Evolutionary conservation across 2,329 filamentous ascomycete genomes (phyloP), one percentile per base, ranked within the genome.

Genomic region (Escovopsis weberi): DNA sequence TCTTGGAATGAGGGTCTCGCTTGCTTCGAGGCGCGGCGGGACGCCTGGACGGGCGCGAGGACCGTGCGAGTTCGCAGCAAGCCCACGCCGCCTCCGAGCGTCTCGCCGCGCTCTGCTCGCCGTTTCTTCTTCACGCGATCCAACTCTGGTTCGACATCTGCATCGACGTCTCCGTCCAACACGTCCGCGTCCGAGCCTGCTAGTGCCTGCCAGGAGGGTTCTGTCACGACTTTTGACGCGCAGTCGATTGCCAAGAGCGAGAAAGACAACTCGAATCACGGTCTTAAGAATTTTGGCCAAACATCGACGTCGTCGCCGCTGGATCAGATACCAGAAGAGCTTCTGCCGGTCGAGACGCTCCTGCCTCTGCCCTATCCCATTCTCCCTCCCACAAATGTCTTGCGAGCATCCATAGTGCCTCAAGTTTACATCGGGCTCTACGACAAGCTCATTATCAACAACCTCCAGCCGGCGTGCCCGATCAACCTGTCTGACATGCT

Each of bases 401-500:
- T 94, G 59, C 82, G 88, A 43, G 73, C 78, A 28, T 81, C 78
- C 30, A 91, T 95, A 53, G 80, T 70, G 0, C 77, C 84, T 0
- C 64, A 72, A 12, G 73, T 82, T 43, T 94, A 95, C 60, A 67
- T 79, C 0, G 83, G 82, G 38, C 85, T 96, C 44, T 95, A 94
- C 66, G 82, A 83, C 56, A 94, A 94, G 62, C 82, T 94, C 40
- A 79, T 95, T 36, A 60, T 87, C 1, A 80, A 89, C 54, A 75
- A 72, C 33, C 74, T 91, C 49, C 85, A 86, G 3, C 89, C 89
- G 0, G 81, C 82, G 2, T 85, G 93, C 12, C 89, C 89, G 4
- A 82, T 95, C 55, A 95, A 94, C 52, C 73, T 96, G 1, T 66
- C 72, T 28, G 85, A 94, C 52, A 80, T 95, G 65, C 77, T 85